Percentiles rank a stretch among this genome's conserved stretches.
Conservation (phyloP, 2,329 filamentous ascomycete species). For the Fusarium stilboides region DNA sequence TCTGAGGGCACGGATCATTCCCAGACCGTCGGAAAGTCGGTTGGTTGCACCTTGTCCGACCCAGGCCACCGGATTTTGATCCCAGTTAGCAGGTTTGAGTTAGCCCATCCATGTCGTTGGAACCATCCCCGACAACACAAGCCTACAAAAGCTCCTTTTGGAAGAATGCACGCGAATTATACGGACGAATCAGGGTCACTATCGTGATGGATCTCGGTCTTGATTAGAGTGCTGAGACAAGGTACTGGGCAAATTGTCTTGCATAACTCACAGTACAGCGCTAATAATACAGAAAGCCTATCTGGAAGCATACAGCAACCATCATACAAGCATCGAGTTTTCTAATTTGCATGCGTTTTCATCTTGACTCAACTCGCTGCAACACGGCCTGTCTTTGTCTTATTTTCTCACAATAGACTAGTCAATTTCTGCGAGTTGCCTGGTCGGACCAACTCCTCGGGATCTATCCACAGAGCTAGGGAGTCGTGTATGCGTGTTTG, state of each 20-base stretch:
- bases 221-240: conserved; percentile 5
- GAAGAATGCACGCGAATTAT: neutral
- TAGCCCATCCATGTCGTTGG: conserved; percentile 47
- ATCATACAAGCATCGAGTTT: neutral
- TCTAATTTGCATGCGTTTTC: neutral
- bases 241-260: conserved; percentile 4
- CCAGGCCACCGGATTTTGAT: conserved; percentile 48
- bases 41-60: conserved; percentile 40
- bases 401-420: conserved; percentile 16
- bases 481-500: conserved; percentile 30
- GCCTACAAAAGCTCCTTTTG: neutral
- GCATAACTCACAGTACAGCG: conserved; percentile 11
- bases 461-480: conserved; percentile 12
- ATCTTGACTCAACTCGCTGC: neutral
- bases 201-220: conserved; percentile 6
- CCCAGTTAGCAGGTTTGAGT: conserved; percentile 37
- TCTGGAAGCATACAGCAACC: conserved; percentile 9
- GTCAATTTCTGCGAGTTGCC: conserved; percentile 23
- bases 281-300: conserved; percentile 5
- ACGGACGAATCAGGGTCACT: conserved; percentile 1
- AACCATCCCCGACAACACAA: conserved; percentile 17
- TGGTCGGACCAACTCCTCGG: conserved; percentile 10
- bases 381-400: conserved; percentile 3
- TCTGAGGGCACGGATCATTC: conserved; percentile 29
- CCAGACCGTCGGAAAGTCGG: conserved; percentile 44